Evolutionary conservation across 371 early-diverging fungal species (phyloP), one percentile per base, ranked within the genome.

Genomic region (Parasitella parasitica): DNA sequence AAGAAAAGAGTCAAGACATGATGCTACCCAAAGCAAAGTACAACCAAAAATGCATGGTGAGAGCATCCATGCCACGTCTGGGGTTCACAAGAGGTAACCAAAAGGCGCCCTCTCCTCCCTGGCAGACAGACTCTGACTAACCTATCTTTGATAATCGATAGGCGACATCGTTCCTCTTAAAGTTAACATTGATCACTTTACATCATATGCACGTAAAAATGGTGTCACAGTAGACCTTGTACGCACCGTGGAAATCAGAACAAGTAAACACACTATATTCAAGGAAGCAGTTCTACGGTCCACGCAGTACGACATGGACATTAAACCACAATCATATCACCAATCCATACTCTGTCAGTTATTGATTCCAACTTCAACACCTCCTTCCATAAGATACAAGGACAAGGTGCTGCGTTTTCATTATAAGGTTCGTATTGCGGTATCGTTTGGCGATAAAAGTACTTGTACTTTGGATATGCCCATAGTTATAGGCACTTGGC

Each of bases 51-150:
- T 64, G 64, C 27, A 72, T 64, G 36, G 59, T 77, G 28, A 69
- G 57, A 46, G 70, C 69, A 34, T 70, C 71, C 18, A 70, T 78
- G 27, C 79, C 82, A 28, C 71, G 75, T 11, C 59, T 69, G 32
- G 82, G 82, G 51, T 78, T 67, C 59, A 78, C 78, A 59, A 66
- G 78, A 77, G 81, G 81, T 76, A 65, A 65, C 55, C 46, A 35
- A 39, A 22, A n/a, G n/a, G n/a, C n/a, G n/a, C n/a, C n/a, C n/a
- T n/a, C n/a, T n/a, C n/a, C n/a, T n/a, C n/a, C n/a, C n/a, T n/a
- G n/a, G n/a, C n/a, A n/a, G n/a, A n/a, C n/a, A n/a, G n/a, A n/a
- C n/a, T n/a, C 6, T 28, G 28, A 26, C 53, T 60, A 18, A 37
- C 51, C 20, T 16, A 4, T 15, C 13, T 49, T 37, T 51, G 9